A percentile compares a stretch with the other conserved stretches of the same genome.
Evolutionary conservation across 2,329 filamentous ascomycete genomes (phyloP).

Genomic region (Botrytis fabae): DNA sequence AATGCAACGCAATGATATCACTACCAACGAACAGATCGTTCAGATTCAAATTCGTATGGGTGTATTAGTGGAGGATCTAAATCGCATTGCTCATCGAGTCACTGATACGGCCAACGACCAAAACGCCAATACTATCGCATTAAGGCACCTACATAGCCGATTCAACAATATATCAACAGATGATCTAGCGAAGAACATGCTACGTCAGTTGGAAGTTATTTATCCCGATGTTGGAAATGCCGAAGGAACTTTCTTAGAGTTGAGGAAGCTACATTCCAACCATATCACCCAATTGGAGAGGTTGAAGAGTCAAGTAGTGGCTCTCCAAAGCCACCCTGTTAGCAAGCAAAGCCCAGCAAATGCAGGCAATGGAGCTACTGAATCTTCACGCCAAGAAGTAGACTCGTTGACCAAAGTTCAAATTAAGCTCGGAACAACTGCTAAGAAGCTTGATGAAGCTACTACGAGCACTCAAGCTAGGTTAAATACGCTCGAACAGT

Average conservation of each 20-base stretch:
- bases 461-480: not conserved
- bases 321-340: not conserved
- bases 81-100: not conserved
- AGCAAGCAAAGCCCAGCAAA: not conserved
- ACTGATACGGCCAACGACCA: not conserved
- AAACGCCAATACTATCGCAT: conserved; percentile 5
- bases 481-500: not conserved
- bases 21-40: not conserved
- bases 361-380: not conserved
- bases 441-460: not conserved
- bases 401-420: conserved; percentile 5
- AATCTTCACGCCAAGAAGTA: conserved; percentile 18
- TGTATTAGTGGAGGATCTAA: not conserved
- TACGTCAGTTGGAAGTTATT: conserved; percentile 14
- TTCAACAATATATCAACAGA: conserved; percentile 4
- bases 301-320: not conserved
- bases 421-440: not conserved
- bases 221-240: conserved; percentile 17
- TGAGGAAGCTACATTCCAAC: not conserved
- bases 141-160: conserved; percentile 14
- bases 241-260: not conserved
- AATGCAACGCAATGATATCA: too few relatives aligned
- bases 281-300: not conserved
- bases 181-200: conserved; percentile 19
- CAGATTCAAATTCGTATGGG: not conserved